Evolutionary conservation across 1,284 basidiomycete genomes (phyloP).

Genomic region (Apiotrichum siamense): DNA sequence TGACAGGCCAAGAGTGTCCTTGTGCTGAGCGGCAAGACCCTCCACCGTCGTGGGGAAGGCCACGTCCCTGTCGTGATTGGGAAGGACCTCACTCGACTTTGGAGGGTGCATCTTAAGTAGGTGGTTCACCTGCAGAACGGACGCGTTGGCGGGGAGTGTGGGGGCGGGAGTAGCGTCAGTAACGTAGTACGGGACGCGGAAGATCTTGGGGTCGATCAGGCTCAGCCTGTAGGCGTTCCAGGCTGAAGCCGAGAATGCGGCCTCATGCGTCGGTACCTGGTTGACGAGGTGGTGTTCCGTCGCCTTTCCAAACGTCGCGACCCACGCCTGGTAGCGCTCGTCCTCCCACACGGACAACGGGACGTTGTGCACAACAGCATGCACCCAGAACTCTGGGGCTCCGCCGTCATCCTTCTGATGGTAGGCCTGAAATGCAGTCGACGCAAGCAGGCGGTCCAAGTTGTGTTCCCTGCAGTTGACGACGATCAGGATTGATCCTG

Average conservation of each 20-base stretch:
- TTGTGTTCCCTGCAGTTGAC: slow-evolving; percentile 35
- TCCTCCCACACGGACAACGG: slow-evolving; percentile 65
- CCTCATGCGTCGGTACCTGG: slow-evolving; percentile 58
- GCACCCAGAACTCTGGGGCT: slow-evolving; percentile 44
- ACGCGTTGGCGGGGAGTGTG: not conserved
- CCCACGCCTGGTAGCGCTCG: slow-evolving; percentile 63
- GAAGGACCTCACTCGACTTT: slow-evolving; percentile 13
- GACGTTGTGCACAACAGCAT: slow-evolving; percentile 61
- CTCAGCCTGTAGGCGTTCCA: slow-evolving; percentile 66
- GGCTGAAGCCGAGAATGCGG: slow-evolving; percentile 69
- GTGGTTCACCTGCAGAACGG: slow-evolving; percentile 52
- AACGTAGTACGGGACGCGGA: slow-evolving; percentile 61
- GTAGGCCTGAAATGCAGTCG: slow-evolving; percentile 53
- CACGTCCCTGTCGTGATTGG: slow-evolving; percentile 24
- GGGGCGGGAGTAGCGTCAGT: slow-evolving; percentile 16
- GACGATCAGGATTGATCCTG: slow-evolving; percentile 36
- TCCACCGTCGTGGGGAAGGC: slow-evolving; percentile 21
- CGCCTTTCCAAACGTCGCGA: slow-evolving; percentile 57
- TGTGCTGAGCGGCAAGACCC: slow-evolving; percentile 19
- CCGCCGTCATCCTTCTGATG: slow-evolving; percentile 27
- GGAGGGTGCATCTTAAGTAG: slow-evolving; percentile 29
- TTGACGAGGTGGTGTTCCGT: slow-evolving; percentile 69
- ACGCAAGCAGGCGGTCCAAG: slow-evolving; percentile 46
- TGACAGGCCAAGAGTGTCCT: slow-evolving; percentile 16
- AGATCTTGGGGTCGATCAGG: slow-evolving; percentile 66